These are phyloP conservation scores for Schwanniomyces occidentalis DNA, from an alignment of 805 yeast species.

Conservation along the genomic window DNA sequence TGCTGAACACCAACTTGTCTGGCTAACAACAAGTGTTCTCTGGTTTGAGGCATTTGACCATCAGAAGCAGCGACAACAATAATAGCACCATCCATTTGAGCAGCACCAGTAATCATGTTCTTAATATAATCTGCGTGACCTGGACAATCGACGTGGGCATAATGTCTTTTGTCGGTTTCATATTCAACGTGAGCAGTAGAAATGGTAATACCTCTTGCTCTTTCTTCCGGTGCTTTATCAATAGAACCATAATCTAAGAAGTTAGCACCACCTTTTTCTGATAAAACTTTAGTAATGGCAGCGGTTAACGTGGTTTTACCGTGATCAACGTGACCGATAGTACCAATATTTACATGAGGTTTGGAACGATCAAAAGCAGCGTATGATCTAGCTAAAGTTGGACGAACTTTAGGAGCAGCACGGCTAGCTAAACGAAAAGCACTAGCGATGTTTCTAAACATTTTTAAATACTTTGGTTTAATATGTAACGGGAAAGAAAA, in stretches of 20 bases:
- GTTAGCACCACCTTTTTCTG: conserved; percentile 86
- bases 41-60: conserved; percentile 99
- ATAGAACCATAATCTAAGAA: conserved; percentile 92
- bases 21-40: conserved; percentile 97
- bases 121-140: conserved; percentile 99
- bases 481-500: too few species aligned
- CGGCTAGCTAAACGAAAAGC: conserved; percentile 29
- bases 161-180: conserved; percentile 92
- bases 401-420: conserved; percentile 23
- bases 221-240: conserved; percentile 98
- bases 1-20: conserved; percentile 99
- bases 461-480: too few species aligned
- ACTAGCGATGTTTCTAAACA: conserved; percentile 30
- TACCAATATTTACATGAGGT: conserved; percentile 96
- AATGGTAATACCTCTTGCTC: conserved; percentile 99
- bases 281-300: conserved; percentile 93
- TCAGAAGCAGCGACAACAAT: conserved; percentile 99
- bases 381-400: conserved; percentile 34
- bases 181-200: conserved; percentile 98
- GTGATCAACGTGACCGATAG: conserved; percentile 98
- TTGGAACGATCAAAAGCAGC: conserved; percentile 92
- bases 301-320: conserved; percentile 99
- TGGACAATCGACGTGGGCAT: conserved; percentile 97
- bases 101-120: conserved; percentile 99
- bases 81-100: conserved; percentile 99